Percentiles rank a stretch among this genome's conserved stretches.
Conservation (phyloP, 2,329 filamentous ascomycete species). For the Cladophialophora exuberans region DNA sequence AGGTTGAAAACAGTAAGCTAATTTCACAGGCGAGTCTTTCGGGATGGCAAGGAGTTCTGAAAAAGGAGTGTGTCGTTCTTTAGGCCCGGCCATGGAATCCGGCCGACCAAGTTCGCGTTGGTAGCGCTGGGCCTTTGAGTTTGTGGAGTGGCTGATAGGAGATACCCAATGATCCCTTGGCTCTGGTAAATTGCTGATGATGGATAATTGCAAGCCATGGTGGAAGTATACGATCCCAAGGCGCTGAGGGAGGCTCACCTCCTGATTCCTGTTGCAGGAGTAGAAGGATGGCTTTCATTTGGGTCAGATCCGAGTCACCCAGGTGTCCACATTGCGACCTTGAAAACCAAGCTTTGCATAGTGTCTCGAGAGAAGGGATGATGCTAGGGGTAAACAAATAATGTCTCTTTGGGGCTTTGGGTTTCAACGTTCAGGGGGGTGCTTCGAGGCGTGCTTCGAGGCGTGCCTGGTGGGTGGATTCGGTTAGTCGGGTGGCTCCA, state of each 20-base stretch:
- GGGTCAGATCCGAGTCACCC: not conserved
- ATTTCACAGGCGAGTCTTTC: constrained; percentile 21
- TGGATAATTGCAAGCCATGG: not conserved
- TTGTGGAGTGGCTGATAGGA: constrained; percentile 2
- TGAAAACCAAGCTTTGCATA: no score
- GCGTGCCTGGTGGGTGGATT: constrained; percentile 4
- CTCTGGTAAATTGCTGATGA: constrained; percentile 7
- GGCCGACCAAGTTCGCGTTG: constrained; percentile 6
- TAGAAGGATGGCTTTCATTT: not conserved
- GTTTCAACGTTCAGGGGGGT: no score
- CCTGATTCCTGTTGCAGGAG: not conserved
- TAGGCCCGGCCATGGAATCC: not conserved
- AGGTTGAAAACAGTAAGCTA: constrained; percentile 22
- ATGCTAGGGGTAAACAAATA: not conserved
- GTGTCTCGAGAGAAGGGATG: not conserved
- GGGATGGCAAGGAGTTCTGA: constrained; percentile 3
- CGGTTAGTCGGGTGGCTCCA: constrained; percentile 1
- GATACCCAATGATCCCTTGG: constrained; percentile 2
- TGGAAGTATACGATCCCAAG: not conserved
- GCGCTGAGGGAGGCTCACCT: not conserved
- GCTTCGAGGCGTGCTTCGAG: no score
- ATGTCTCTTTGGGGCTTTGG: no score
- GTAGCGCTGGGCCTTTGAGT: constrained; percentile 1
- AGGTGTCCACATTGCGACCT: not conserved
- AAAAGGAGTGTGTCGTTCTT: constrained; percentile 14